Evolutionary conservation across 768 basidiomycete species (phyloP).

Genomic region (Boletus speciosus): DNA sequence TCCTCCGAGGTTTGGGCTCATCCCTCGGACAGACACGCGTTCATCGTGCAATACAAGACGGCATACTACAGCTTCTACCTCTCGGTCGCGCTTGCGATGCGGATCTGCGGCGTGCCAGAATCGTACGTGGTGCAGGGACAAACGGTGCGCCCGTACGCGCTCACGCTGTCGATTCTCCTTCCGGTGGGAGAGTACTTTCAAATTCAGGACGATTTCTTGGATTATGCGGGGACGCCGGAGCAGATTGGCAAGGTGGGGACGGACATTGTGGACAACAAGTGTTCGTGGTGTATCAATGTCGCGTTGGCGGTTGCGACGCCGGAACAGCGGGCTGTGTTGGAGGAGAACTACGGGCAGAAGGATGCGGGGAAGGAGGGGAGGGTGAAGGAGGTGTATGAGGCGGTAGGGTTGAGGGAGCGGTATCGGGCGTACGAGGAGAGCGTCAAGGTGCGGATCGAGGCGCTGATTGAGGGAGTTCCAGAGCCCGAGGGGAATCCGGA

Average conservation of each 20-base stretch:
- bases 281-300: slow-evolving; percentile 92
- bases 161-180: slow-evolving; percentile 77
- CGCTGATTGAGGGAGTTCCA: slow-evolving; percentile 69
- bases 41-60: slow-evolving; percentile 97
- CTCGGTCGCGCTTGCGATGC: slow-evolving; percentile 92
- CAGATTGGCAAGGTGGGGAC: slow-evolving; percentile 96
- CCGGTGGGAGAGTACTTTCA: slow-evolving; percentile 99
- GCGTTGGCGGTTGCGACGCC: slow-evolving; percentile 61
- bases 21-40: slow-evolving; percentile 57
- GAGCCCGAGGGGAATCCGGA: slow-evolving; percentile 45
- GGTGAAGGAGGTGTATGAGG: slow-evolving; percentile 71
- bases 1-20: too few relatives aligned
- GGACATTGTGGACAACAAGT: slow-evolving; percentile 98
- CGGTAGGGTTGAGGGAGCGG: slow-evolving; percentile 55
- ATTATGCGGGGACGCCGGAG: slow-evolving; percentile 87
- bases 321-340: slow-evolving; percentile 56
- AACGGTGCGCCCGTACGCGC: slow-evolving; percentile 58
- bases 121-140: slow-evolving; percentile 40
- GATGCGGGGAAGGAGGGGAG: slow-evolving; percentile 44
- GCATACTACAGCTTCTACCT: slow-evolving; percentile 99
- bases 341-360: slow-evolving; percentile 65
- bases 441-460: slow-evolving; percentile 61
- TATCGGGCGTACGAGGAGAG: slow-evolving; percentile 81
- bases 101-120: slow-evolving; percentile 62
- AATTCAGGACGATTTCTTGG: slow-evolving; percentile 95